Evolutionary conservation across 2,329 filamentous ascomycete genomes (phyloP).

Genomic region (Seiridium cupressi): DNA sequence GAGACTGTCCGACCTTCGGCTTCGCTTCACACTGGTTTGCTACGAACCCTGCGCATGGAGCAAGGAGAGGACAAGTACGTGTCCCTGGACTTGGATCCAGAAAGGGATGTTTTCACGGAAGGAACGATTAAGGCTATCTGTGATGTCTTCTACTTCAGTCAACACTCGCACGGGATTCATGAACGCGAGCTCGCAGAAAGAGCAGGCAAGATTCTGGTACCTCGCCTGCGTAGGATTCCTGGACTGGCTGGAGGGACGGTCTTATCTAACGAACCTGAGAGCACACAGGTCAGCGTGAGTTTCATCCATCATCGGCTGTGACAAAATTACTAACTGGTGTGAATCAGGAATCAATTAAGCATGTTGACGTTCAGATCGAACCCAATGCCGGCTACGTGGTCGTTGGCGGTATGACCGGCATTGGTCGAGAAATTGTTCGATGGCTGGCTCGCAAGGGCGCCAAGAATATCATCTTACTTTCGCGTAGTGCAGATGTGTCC

Average conservation of each 20-base stretch:
- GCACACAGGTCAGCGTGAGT: neutral
- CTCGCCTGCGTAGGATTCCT: neutral
- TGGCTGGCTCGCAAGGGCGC: slow-evolving; percentile 21
- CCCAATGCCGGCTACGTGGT: slow-evolving; percentile 21
- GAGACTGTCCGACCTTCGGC: neutral
- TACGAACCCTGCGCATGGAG: slow-evolving; percentile 2
- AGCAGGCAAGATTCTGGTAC: neutral
- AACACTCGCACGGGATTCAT: neutral
- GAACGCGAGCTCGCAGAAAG: slow-evolving; percentile 5
- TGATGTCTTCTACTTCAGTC: neutral
- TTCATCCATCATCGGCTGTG: too few relatives aligned
- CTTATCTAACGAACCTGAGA: neutral
- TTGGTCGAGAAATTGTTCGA: slow-evolving; percentile 19
- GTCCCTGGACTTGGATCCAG: slow-evolving; percentile 1
- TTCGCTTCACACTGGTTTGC: slow-evolving; percentile 1
- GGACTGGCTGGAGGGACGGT: neutral
- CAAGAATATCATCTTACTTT: slow-evolving; percentile 15
- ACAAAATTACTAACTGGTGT: neutral
- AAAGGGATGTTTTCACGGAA: neutral
- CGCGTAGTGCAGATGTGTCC: slow-evolving; percentile 9
- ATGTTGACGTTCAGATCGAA: slow-evolving; percentile 8
- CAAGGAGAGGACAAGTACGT: slow-evolving; percentile 6
- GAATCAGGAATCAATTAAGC: neutral
- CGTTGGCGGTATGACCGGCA: slow-evolving; percentile 26
- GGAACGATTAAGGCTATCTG: neutral